Base-by-base conservation (phyloP, 257 asterid species). In the Dorcoceras hygrometricum region DNA sequence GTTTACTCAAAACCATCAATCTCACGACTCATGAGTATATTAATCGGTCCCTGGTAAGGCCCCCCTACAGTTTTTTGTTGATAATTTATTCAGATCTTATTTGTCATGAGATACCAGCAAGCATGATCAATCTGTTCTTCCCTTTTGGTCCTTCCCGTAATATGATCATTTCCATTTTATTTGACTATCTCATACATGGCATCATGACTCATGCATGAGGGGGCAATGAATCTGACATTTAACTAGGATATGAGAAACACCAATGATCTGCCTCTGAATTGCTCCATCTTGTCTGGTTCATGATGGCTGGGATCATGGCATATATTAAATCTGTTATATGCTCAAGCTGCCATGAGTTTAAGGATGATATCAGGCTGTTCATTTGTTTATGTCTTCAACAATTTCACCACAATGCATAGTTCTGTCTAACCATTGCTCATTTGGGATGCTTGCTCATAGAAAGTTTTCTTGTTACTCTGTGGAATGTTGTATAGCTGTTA, bases 311-410 rank as follows among this genome's bases (percentile, higher is more conserved):
- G 25, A 56, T 56, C 46, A 56, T 22, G 59, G 60, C 9, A 20
- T 70, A 53, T 51, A 43, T 50, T 62, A 67, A 62, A 54, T 73
- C 65, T 24, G 34, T 67, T 39, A 36, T 69, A 6, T 65, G 59
- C 63, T 43, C 59, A 28, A 61, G 70, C 20, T 68, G 34, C 28
- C 22, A 57, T 36, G 67, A 22, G 71, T 23, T 59, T 12, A 57
- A 71, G 20, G 74, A 58, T 75, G 77, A 51, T 20, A 27, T 19
- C 24, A 20, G 26, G 31, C 75, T 73, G 67, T 56, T 53, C 63
- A 66, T 25, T 22, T 34, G 54, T 53, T 51, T 23, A 14, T 55
- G 73, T 56, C 7, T 10, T 36, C 25, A 32, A 31, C 12, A 31
- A 7, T 28, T 54, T 58, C 51, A 66, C 28, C 48, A 51, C 28